Percentiles rank a stretch among this genome's conserved stretches.
These are phyloP conservation scores for Sclerotinia sclerotiorum DNA, from an alignment of 2,329 filamentous ascomycete species.

Conservation along the genomic window DNA sequence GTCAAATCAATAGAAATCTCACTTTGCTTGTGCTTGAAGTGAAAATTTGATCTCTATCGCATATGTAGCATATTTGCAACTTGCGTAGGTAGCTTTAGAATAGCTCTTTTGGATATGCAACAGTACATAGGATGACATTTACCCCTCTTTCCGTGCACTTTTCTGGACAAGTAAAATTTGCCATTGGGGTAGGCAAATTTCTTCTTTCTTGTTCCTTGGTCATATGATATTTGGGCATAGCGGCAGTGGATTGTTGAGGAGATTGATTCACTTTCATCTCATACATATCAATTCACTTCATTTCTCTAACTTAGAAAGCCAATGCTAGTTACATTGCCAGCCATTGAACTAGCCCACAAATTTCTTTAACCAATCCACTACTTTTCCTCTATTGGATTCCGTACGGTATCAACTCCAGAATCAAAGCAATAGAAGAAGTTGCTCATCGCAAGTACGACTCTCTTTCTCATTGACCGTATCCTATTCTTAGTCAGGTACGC, in stretches of 20 bases:
- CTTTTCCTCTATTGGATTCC: not conserved
- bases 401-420: not conserved
- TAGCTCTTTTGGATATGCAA: not conserved
- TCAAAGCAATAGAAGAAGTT: not conserved
- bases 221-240: not conserved
- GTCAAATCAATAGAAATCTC: not conserved
- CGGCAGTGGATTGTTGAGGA: not conserved
- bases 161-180: not conserved
- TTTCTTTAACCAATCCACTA: not conserved
- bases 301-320: not conserved
- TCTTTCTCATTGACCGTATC: not conserved
- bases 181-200: not conserved
- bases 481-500: not conserved
- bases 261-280: slow-evolving; percentile 16
- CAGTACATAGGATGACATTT: not conserved
- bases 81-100: not conserved
- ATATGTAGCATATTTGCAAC: not conserved
- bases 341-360: not conserved
- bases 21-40: not conserved
- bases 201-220: not conserved
- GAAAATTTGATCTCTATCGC: not conserved
- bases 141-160: not conserved
- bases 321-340: not conserved
- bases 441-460: not conserved
- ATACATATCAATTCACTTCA: slow-evolving; percentile 5